Conservation (phyloP, 352 stramenopile species). For the Globisporangium parvum region DNA sequence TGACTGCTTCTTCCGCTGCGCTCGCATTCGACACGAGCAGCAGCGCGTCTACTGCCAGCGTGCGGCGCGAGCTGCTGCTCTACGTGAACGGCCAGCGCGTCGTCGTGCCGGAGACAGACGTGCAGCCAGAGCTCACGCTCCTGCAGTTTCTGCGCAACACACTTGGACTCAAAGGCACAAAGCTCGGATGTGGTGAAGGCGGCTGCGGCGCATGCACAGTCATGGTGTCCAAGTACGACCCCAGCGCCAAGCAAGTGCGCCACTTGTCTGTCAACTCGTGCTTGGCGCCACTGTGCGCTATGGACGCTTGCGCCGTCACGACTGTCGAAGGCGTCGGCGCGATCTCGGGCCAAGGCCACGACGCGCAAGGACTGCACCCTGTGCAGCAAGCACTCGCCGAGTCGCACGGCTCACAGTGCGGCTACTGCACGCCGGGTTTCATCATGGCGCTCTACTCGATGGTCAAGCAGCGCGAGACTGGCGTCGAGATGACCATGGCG, state of each 20-base stretch:
- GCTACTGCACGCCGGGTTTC: slow-evolving; percentile 89
- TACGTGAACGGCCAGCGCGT: slow-evolving; percentile 74
- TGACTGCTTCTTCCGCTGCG: background rate
- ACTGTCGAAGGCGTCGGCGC: slow-evolving; percentile 79
- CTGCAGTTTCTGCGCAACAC: slow-evolving; percentile 80
- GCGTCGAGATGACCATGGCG: slow-evolving; percentile 68
- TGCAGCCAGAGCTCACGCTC: slow-evolving; percentile 69
- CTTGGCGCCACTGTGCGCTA: slow-evolving; percentile 71
- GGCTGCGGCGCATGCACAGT: slow-evolving; percentile 96
- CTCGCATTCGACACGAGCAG: background rate
- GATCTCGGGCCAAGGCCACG: slow-evolving; percentile 18
- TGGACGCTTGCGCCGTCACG: slow-evolving; percentile 81
- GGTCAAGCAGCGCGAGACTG: slow-evolving; percentile 68
- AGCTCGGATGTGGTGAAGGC: slow-evolving; percentile 92
- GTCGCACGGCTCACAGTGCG: slow-evolving; percentile 93
- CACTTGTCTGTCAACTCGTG: slow-evolving; percentile 87
- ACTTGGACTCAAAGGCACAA: slow-evolving; percentile 71
- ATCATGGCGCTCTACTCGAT: slow-evolving; percentile 84
- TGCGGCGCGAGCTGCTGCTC: slow-evolving; percentile 53
- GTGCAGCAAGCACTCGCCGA: slow-evolving; percentile 89
- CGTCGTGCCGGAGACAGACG: slow-evolving; percentile 37
- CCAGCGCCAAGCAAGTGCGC: slow-evolving; percentile 30
- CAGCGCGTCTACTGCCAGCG: slow-evolving; percentile 1
- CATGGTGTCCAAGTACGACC: slow-evolving; percentile 81
- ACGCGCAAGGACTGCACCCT: slow-evolving; percentile 54